A percentile compares a stretch with the other conserved stretches of the same genome.
phyloP scores from a whole-genome alignment of 2,329 filamentous ascomycete genomes.

The Calonectria pteridis region DNA sequence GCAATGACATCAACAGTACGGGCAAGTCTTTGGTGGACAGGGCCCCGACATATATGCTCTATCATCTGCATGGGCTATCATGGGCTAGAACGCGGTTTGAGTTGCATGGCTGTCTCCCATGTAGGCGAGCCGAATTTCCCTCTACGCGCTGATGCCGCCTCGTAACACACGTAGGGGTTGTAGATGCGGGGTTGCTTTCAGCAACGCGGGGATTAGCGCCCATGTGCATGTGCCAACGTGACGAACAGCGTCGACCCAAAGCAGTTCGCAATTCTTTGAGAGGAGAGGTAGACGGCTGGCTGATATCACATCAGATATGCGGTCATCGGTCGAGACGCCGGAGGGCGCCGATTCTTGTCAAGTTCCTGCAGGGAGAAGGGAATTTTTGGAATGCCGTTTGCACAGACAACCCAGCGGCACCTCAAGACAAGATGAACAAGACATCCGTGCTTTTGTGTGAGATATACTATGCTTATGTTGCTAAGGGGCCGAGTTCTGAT shows the following conservation, averaged over 20 bases:
- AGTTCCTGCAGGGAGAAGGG: slow-evolving; percentile 9
- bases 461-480: not conserved
- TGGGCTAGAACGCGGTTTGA: slow-evolving; percentile 26
- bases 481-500: slow-evolving; percentile 17
- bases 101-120: not conserved
- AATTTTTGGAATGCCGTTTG: not conserved
- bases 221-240: slow-evolving; percentile 39
- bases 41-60: slow-evolving; percentile 19
- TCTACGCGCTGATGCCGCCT: slow-evolving; percentile 47
- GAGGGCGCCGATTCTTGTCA: slow-evolving; percentile 31
- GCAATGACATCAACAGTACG: slow-evolving; percentile 25
- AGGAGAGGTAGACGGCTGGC: not conserved
- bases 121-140: slow-evolving; percentile 31
- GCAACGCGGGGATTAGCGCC: slow-evolving; percentile 46
- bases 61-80: slow-evolving; percentile 30
- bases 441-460: slow-evolving; percentile 1
- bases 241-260: slow-evolving; percentile 29
- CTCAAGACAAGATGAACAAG: slow-evolving; percentile 1
- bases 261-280: slow-evolving; percentile 1
- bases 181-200: slow-evolving; percentile 44
- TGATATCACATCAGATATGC: slow-evolving; percentile 37
- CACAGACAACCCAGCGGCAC: not conserved
- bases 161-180: slow-evolving; percentile 22
- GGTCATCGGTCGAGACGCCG: slow-evolving; percentile 27
- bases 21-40: not conserved